These are phyloP conservation scores for Phaeolepiota aurea DNA, from an alignment of 768 basidiomycete genomes.

Conservation along the genomic window DNA sequence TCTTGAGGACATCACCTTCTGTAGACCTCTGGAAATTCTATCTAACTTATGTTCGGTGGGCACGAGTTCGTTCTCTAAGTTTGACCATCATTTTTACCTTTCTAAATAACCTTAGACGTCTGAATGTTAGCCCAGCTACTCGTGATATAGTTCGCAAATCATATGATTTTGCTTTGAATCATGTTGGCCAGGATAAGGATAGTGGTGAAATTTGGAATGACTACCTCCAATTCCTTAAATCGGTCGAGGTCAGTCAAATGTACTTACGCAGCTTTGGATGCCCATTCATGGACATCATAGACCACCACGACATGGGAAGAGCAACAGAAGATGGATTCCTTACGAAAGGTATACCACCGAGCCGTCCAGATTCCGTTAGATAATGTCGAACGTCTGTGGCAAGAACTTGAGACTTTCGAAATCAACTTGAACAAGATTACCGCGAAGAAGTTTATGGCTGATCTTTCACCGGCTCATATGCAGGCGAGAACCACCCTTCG, in stretches of 20 bases:
- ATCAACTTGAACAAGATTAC: conserved; percentile 84
- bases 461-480: conserved; percentile 91
- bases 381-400: conserved; percentile 90
- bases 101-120: conserved; percentile 36
- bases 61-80: conserved; percentile 12
- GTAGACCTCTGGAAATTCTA: conserved; percentile 94
- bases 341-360: conserved; percentile 88
- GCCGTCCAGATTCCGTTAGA: conserved; percentile 93
- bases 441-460: conserved; percentile 92
- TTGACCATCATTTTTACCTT: conserved; percentile 4
- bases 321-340: conserved; percentile 89
- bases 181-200: conserved; percentile 89
- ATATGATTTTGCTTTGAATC: conserved; percentile 86
- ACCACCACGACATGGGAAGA: conserved; percentile 88
- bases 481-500: conserved; percentile 87
- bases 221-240: conserved; percentile 83
- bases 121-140: conserved; percentile 56
- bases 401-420: conserved; percentile 90
- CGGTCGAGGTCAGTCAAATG: conserved; percentile 70
- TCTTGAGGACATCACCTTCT: conserved; percentile 75
- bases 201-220: conserved; percentile 91
- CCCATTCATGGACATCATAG: too few species aligned
- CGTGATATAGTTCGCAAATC: conserved; percentile 79
- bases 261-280: too few species aligned
- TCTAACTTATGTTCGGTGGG: conserved; percentile 84